Evolutionary conservation across 2,329 filamentous ascomycete species (phyloP).

Genomic region (Trichoderma sp.): DNA sequence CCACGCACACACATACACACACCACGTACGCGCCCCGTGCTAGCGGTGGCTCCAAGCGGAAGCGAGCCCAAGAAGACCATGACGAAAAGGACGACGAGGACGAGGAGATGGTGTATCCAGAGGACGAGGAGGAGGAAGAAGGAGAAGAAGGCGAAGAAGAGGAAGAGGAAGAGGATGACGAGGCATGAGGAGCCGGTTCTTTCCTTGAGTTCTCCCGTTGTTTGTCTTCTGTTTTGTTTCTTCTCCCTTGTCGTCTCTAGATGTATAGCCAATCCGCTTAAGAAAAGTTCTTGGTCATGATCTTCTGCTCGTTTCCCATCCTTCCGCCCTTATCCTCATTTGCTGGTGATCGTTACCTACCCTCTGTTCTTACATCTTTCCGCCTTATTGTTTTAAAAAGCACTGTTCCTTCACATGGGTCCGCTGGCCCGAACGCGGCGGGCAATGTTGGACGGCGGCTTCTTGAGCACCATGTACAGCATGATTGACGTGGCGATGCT

Average conservation of each 20-base stretch:
- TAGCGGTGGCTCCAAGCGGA: conserved; percentile 37
- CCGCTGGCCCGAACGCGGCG: conserved; percentile 76
- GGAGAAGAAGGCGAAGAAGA: background rate
- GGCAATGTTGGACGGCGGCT: conserved; percentile 72
- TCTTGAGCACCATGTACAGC: conserved; percentile 94
- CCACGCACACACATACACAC: too few relatives aligned
- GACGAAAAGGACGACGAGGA: background rate
- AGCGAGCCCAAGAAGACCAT: conserved; percentile 37
- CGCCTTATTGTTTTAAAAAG: background rate
- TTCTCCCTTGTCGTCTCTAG: background rate
- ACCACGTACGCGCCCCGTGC: background rate
- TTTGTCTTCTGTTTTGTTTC: too few relatives aligned
- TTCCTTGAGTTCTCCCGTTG: too few relatives aligned
- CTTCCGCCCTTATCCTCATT: background rate
- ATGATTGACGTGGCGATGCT: conserved; percentile 86
- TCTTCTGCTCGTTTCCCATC: background rate
- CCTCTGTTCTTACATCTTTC: background rate
- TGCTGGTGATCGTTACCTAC: background rate
- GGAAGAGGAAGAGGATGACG: background rate
- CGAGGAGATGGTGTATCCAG: conserved; percentile 16
- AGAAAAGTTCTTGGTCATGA: background rate
- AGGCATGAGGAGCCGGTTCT: conserved; percentile 35
- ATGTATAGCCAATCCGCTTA: conserved; percentile 32
- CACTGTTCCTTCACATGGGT: conserved; percentile 60
- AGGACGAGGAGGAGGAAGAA: conserved; percentile 19